Base-by-base conservation (phyloP, 768 basidiomycete species). In the Rhodotorula kratochvilovae region DNA sequence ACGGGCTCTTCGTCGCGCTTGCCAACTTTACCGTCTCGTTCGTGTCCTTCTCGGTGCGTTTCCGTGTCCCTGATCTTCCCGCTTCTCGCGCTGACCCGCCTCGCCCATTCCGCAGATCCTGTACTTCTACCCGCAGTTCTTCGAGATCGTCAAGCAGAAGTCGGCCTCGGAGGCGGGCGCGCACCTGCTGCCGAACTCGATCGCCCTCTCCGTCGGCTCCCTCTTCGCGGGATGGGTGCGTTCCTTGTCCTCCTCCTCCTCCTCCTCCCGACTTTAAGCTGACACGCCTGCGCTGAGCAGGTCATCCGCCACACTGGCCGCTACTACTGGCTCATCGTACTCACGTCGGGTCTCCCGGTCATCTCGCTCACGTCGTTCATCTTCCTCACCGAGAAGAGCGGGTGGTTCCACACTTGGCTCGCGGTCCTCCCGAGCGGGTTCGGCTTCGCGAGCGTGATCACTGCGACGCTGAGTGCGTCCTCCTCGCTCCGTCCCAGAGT, bases 111-210 rank as follows among this genome's bases (percentile, higher is more conserved):
- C 21, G 48, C 56, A 45, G 43, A 67, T 74, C 56, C 70, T 74
- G 29, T 74, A 74, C 67, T 71, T 71, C 61, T 70, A 56, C 54
- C 71, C 71, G 8, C 67, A 67, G 21, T 67, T 72, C 62, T 72
- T 72, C 58, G 67, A 72, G 57, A 68, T 72, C 48, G 71, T 72
- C 43, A 67, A 72, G 63, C 58, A 57, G 39, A 67, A 72, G 31
- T 50, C 71, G n/a, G 71, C 71, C 2, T 72, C 71, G 13, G 58
- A 61, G 39, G 71, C 71, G 12, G 65, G 58, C 19, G 60, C 65
- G 2, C 94, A 94, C 82, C 82, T 99, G 31, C 81, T 98, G 48
- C 92, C 94, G 33, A 93, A 95, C 81, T 91, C 91, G 46, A 89
- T 92, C 72, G 88, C 90, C 60, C 85, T 96, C 65, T 89, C 92